Evolutionary conservation across 2,329 filamentous ascomycete genomes (phyloP), one percentile per base, ranked within the genome.

Genomic region (Fusarium duplospermum): DNA sequence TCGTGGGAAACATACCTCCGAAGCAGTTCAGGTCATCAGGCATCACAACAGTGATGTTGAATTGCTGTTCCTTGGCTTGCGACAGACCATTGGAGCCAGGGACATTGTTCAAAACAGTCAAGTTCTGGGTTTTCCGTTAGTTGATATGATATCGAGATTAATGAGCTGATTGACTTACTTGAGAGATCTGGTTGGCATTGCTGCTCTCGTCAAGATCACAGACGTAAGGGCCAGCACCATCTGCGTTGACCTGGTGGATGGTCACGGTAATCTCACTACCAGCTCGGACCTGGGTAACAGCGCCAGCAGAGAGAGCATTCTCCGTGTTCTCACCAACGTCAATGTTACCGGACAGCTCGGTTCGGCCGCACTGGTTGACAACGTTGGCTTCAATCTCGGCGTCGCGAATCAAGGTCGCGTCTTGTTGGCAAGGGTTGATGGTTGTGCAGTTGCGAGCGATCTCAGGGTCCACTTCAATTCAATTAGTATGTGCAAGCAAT

Each of bases 351-450:
- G 83, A 77, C 57, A 89, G 79, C 79, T 91, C 85, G 10, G 90
- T 93, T 70, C 90, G 87, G 52, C 91, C 91, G 77, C 91, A 93
- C 67, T 88, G 85, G 74, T 89, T 90, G 58, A 89, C 89, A 9
- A 87, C 79, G 75, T 89, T 89, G 62, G 83, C 81, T 8, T 74
- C 70, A 75, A 89, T 87, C 82, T 90, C 85, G 18, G 86, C 86
- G 67, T 90, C 88, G 62, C 87, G 86, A 81, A 93, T 92, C 77
- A 92, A 86, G 62, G 89, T 91, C 13, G 89, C 85, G 67, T 93
- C 91, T 72, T 90, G 88, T 77, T 93, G 90, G 84, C 91, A 92
- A 22, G 91, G 90, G 79, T 86, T 90, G 83, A 91, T 90, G 64
- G 84, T 83, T 18, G 89, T 91, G 80, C 90, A 91, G 80, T 92